Conservation (phyloP, 257 asterid genomes). For the Solanum medicagineum region DNA sequence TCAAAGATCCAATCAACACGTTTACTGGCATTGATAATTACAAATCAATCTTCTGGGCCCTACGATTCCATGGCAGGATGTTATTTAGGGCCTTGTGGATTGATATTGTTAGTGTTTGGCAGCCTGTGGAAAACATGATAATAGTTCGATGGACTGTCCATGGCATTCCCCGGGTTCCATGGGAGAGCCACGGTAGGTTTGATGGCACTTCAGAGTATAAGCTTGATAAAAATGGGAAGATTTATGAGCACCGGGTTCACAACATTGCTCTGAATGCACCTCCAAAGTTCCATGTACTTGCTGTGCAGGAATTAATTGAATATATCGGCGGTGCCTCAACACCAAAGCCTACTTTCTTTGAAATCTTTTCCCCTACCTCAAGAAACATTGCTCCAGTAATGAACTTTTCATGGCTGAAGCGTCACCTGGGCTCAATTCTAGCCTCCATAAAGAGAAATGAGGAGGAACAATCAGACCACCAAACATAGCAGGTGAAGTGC, state of each 20-base stretch:
- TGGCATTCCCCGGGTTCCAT: conserved; percentile 80
- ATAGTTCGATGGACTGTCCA: conserved; percentile 93
- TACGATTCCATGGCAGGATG: conserved; percentile 69
- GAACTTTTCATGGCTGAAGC: conserved; percentile 23
- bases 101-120: conserved; percentile 93
- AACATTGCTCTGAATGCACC: conserved; percentile 77
- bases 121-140: conserved; percentile 78
- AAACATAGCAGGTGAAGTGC: not conserved
- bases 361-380: conserved; percentile 31
- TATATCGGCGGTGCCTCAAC: conserved; percentile 69
- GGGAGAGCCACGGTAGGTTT: conserved; percentile 90
- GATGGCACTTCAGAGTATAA: conserved; percentile 98
- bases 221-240: conserved; percentile 89
- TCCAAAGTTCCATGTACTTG: conserved; percentile 50
- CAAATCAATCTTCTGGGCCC: conserved; percentile 77
- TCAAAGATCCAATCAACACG: conserved; percentile 78
- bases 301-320: conserved; percentile 60
- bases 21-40: conserved; percentile 75
- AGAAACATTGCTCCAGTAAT: conserved; percentile 11
- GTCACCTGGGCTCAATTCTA: conserved; percentile 31
- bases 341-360: conserved; percentile 84
- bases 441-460: conserved; percentile 19
- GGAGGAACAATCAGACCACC: conserved; percentile 9
- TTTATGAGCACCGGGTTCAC: conserved; percentile 90
- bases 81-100: conserved; percentile 75